Evolutionary conservation across 2,329 filamentous ascomycete genomes (phyloP).

Genomic region (Rhynchosporium graminicola): DNA sequence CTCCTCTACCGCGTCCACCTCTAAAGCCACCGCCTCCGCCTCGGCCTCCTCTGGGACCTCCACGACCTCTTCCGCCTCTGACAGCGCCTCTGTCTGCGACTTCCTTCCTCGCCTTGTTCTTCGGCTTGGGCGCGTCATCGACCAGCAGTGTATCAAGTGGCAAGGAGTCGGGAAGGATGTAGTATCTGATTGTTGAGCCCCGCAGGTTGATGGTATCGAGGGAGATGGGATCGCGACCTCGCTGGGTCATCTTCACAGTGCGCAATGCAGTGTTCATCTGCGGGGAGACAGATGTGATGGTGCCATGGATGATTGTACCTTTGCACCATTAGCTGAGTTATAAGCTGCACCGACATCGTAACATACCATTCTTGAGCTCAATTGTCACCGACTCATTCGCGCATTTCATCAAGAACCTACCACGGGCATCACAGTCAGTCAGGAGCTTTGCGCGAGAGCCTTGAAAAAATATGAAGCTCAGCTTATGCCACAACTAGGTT

Average conservation of each 20-base stretch:
- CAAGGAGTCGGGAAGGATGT: constrained; percentile 92
- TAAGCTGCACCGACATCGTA: neutral
- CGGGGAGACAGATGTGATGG: constrained; percentile 92
- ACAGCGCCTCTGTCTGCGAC: constrained; percentile 54
- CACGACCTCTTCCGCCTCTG: constrained; percentile 48
- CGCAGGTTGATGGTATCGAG: constrained; percentile 97
- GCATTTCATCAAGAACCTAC: constrained; percentile 98
- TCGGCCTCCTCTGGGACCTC: constrained; percentile 45
- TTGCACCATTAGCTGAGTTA: constrained; percentile 6
- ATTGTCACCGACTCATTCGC: constrained; percentile 98
- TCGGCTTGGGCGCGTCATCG: constrained; percentile 95
- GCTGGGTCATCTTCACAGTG: constrained; percentile 94
- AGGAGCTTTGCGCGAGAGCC: constrained; percentile 43
- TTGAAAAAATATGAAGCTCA: constrained; percentile 48
- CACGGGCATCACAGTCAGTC: constrained; percentile 37
- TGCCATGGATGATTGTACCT: constrained; percentile 96
- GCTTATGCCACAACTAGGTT: constrained; percentile 42
- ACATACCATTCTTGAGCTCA: constrained; percentile 93
- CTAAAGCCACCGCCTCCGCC: constrained; percentile 44
- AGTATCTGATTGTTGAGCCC: constrained; percentile 93
- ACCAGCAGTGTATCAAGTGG: constrained; percentile 94
- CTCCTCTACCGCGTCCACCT: constrained; percentile 48
- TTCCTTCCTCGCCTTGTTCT: constrained; percentile 99
- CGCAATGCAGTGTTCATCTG: constrained; percentile 98
- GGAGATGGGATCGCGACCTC: constrained; percentile 81